A percentile compares a stretch with the other conserved stretches of the same genome.
Evolutionary conservation across 1,139 yeast species (phyloP).

Genomic region (Sugiyamaella pinicola): DNA sequence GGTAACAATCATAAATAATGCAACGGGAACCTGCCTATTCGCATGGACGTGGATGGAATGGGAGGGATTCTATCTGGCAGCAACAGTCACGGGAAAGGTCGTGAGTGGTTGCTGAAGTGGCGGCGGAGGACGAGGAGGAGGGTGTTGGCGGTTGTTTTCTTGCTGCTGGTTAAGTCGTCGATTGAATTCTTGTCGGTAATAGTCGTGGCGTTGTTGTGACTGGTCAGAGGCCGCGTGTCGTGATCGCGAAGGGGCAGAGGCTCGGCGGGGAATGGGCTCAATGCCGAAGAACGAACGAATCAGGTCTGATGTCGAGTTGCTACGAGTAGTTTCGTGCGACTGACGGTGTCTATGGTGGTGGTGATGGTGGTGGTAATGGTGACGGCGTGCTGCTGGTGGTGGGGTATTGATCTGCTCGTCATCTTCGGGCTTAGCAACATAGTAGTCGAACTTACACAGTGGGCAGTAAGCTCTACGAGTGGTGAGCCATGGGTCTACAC

Average conservation of each 20-base stretch:
- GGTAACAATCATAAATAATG: slow-evolving; percentile 2
- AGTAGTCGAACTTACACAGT: slow-evolving; percentile 61
- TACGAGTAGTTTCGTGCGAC: neutral
- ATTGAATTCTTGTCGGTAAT: slow-evolving; percentile 11
- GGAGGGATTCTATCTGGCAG: slow-evolving; percentile 5
- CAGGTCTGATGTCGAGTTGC: slow-evolving; percentile 8
- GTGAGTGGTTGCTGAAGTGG: slow-evolving; percentile 1
- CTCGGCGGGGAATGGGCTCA: slow-evolving; percentile 3
- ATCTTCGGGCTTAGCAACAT: slow-evolving; percentile 35
- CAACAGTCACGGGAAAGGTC: slow-evolving; percentile 1
- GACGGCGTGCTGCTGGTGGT: slow-evolving; percentile 4
- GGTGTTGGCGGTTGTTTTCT: neutral
- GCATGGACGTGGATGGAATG: slow-evolving; percentile 1
- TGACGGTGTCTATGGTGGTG: slow-evolving; percentile 1
- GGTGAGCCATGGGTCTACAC: slow-evolving; percentile 83
- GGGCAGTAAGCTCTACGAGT: slow-evolving; percentile 82
- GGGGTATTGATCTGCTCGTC: slow-evolving; percentile 19
- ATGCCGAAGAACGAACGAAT: slow-evolving; percentile 15
- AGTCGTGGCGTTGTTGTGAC: slow-evolving; percentile 13
- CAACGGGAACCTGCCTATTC: slow-evolving; percentile 6
- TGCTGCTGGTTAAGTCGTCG: slow-evolving; percentile 7
- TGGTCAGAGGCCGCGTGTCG: slow-evolving; percentile 9
- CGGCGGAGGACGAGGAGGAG: neutral
- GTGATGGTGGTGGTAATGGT: slow-evolving; percentile 2
- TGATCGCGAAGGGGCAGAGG: slow-evolving; percentile 6